Conservation (phyloP, 129 eudicot species). For the Mikania micrantha region DNA sequence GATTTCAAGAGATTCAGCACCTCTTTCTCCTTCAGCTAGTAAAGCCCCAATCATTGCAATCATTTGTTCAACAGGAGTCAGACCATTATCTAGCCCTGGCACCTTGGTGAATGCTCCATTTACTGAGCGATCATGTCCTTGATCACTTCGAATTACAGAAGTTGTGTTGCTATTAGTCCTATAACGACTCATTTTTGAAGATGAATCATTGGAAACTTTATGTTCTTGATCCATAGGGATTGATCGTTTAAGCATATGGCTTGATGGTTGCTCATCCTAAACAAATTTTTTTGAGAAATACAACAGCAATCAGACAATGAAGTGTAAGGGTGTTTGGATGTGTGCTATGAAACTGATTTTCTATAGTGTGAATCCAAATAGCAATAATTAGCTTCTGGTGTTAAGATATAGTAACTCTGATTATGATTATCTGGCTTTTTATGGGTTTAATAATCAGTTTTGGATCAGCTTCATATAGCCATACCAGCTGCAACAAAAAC, state of each 20-base stretch:
- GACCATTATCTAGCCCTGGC: conserved; percentile 38
- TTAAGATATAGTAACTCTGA: background rate
- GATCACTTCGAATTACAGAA: conserved; percentile 31
- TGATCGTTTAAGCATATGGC: conserved; percentile 48
- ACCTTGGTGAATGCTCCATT: conserved; percentile 55
- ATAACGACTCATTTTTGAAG: conserved; percentile 63
- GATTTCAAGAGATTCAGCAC: conserved; percentile 88
- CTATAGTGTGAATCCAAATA: background rate
- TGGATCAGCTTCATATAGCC: background rate
- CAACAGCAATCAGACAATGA: background rate
- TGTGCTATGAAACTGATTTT: background rate
- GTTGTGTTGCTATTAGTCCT: conserved; percentile 25
- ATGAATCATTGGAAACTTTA: conserved; percentile 29
- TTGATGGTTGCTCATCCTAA: conserved; percentile 71
- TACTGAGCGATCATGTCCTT: conserved; percentile 30
- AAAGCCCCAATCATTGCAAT: conserved; percentile 89
- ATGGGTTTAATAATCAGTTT: background rate
- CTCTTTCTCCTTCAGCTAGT: conserved; percentile 93
- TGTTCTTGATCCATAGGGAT: conserved; percentile 45
- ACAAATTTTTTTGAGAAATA: background rate
- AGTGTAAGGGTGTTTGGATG: background rate
- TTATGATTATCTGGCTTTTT: background rate
- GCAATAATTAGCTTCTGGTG: background rate
- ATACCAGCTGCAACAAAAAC: background rate
- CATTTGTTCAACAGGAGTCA: conserved; percentile 88